Evolutionary conservation across 148 eudicot genomes (phyloP), one percentile per base, ranked within the genome.

Genomic region (Rhododendron kiyosumense): DNA sequence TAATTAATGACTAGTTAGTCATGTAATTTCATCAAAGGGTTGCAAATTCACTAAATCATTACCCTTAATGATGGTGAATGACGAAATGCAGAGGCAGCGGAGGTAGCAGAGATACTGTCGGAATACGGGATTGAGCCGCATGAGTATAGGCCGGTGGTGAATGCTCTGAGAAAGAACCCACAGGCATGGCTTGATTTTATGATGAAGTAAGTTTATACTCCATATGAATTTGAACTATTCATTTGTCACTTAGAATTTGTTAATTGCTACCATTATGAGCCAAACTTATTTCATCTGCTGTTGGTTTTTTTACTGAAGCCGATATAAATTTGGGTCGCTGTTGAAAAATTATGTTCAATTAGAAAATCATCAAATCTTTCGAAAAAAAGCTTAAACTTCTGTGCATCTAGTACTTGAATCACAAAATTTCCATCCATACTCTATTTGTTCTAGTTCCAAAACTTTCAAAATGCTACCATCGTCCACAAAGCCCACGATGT

Each of bases 151-250:
- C 99, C 99, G 0, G 97, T 96, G 17, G 98, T 96, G 48, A 94
- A 92, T 88, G 95, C 98, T 69, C 92, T 96, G 11, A 90, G 95
- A 89, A 92, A 93, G 87, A 93, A 90, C 82, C 99, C 99, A 4
- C 91, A 95, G 88, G 98, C 99, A 77, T 96, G 99, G 99, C 97
- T 96, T 82, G 97, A 96, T 84, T 96, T 96, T 61, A 96, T 96
- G 99, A 96, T 96, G 99, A 96, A 96, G 99, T 96, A 81, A 89
- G 96, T 92, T 34, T 0, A 36, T 0, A 32, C 34, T 32, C 34
- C 34, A 1, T 32, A 4, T 38, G 11, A 17, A 71, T 2, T 63
- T 63, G 13, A 9, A 28, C 0, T 12, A 2, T 71, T 30, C 38
- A 15, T 30, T 71, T 71, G 41, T 71, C 76, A 30, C 17, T 71